Percentiles rank a stretch among this genome's conserved stretches.
Conservation (phyloP, 108 stramenopile genomes). For the Mediolabrus comicus region DNA sequence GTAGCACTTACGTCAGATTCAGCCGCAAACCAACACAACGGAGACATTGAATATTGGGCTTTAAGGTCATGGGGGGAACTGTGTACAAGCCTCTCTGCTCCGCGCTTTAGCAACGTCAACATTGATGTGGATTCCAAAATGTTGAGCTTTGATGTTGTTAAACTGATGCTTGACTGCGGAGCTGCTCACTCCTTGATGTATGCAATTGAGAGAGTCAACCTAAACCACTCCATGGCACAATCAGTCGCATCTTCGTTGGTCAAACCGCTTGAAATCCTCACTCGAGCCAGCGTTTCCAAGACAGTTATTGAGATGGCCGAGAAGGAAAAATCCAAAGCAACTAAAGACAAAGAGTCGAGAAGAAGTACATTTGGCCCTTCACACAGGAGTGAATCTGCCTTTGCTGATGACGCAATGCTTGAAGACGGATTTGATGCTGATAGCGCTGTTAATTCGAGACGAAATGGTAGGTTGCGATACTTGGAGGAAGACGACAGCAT, state of each 20-base stretch:
- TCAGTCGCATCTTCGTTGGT: conserved; percentile 61
- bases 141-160: conserved; percentile 83
- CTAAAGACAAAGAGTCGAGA: conserved; percentile 14
- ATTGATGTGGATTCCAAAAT: conserved; percentile 59
- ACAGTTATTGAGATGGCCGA: conserved; percentile 56
- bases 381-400: conserved; percentile 37
- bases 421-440: conserved; percentile 71
- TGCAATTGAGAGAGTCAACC: conserved; percentile 71
- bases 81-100: conserved; percentile 77
- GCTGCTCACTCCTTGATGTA: conserved; percentile 77
- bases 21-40: neutral
- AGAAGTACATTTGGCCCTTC: conserved; percentile 38
- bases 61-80: conserved; percentile 83
- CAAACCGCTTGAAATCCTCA: conserved; percentile 87
- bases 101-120: conserved; percentile 51
- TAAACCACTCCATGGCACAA: conserved; percentile 80
- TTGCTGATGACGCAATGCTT: conserved; percentile 66
- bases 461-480: conserved; percentile 11
- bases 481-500: conserved; percentile 35
- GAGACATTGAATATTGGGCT: neutral
- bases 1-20: neutral
- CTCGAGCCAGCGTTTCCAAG: conserved; percentile 61
- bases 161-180: conserved; percentile 78
- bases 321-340: conserved; percentile 47
- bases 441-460: conserved; percentile 12